phyloP scores from a whole-genome alignment of 2,329 filamentous ascomycete genomes.

The Talaromyces sp. region DNA sequence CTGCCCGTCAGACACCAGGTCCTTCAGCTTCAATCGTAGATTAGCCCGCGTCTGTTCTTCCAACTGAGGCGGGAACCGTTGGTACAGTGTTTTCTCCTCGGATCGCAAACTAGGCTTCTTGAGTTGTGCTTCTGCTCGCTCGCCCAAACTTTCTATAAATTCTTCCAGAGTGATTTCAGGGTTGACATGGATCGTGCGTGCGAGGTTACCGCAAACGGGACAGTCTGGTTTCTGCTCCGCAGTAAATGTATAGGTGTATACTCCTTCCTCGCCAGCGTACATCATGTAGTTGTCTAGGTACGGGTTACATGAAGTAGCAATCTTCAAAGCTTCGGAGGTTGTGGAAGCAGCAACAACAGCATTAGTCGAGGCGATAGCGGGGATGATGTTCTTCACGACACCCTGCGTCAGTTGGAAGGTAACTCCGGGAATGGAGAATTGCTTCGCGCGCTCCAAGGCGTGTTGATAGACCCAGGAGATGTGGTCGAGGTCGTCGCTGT shows the following conservation, averaged over 20 bases:
- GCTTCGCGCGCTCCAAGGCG: slow-evolving; percentile 72
- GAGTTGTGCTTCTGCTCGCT: slow-evolving; percentile 82
- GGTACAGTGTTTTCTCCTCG: slow-evolving; percentile 82
- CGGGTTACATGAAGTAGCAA: slow-evolving; percentile 77
- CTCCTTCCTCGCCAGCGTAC: slow-evolving; percentile 92
- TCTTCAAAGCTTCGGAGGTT: slow-evolving; percentile 96
- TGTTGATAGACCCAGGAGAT: slow-evolving; percentile 95
- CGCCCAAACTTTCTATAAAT: slow-evolving; percentile 78
- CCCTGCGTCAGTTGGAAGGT: slow-evolving; percentile 96
- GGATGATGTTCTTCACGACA: slow-evolving; percentile 99
- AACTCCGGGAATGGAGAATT: slow-evolving; percentile 88
- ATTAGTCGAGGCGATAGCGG: slow-evolving; percentile 95
- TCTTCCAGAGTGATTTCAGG: slow-evolving; percentile 71
- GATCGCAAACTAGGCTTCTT: slow-evolving; percentile 87
- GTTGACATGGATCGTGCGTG: slow-evolving; percentile 71
- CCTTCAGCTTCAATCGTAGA: slow-evolving; percentile 69
- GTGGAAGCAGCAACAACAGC: slow-evolving; percentile 93
- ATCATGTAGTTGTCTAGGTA: slow-evolving; percentile 96
- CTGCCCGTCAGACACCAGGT: slow-evolving; percentile 76
- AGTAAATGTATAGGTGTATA: slow-evolving; percentile 97
- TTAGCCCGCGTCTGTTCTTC: slow-evolving; percentile 84
- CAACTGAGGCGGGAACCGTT: slow-evolving; percentile 75
- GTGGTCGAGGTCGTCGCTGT: slow-evolving; percentile 95
- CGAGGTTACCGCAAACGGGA: slow-evolving; percentile 82
- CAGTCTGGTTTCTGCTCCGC: slow-evolving; percentile 94